Evolutionary conservation across 2,329 filamentous ascomycete genomes (phyloP).

Genomic region (Curvularia sp.): DNA sequence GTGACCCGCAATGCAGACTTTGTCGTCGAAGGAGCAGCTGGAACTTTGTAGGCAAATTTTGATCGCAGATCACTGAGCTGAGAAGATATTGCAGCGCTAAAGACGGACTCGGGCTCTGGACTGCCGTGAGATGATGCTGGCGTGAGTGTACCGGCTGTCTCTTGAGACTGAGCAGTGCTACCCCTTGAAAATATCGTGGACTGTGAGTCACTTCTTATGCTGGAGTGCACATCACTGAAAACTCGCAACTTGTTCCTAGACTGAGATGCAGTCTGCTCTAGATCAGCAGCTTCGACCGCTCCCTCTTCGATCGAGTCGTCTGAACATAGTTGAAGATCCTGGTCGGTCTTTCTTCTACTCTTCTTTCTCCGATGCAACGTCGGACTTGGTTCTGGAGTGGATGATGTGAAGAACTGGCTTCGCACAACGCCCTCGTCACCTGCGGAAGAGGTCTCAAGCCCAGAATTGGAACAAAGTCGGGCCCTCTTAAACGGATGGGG

Average conservation of each 20-base stretch:
- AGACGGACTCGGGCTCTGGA: constrained; percentile 36
- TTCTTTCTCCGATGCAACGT: constrained; percentile 48
- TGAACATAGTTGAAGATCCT: constrained; percentile 56
- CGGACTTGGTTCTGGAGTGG: constrained; percentile 50
- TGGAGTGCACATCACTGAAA: constrained; percentile 38
- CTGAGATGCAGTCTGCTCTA: constrained; percentile 39
- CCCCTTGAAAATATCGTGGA: constrained; percentile 36
- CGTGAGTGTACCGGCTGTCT: constrained; percentile 35
- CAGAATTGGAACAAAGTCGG: constrained; percentile 54
- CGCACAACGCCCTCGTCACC: constrained; percentile 42
- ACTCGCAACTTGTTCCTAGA: constrained; percentile 44
- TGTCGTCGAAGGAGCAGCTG: constrained; percentile 8
- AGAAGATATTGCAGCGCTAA: constrained; percentile 36
- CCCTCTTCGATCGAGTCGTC: constrained; percentile 58
- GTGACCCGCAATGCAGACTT: constrained; percentile 3
- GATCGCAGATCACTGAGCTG: constrained; percentile 41
- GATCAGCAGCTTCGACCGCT: constrained; percentile 47
- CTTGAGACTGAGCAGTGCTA: constrained; percentile 36
- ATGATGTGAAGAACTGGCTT: constrained; percentile 55
- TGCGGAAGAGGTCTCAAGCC: constrained; percentile 36
- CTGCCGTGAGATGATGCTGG: constrained; percentile 42
- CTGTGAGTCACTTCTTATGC: constrained; percentile 35
- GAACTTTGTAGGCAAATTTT: constrained; percentile 39
- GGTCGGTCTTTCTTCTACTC: constrained; percentile 38
- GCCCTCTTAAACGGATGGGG: constrained; percentile 54